Conservation (phyloP, 2,329 filamentous ascomycete genomes). For the Ophiostoma angusticollis region DNA sequence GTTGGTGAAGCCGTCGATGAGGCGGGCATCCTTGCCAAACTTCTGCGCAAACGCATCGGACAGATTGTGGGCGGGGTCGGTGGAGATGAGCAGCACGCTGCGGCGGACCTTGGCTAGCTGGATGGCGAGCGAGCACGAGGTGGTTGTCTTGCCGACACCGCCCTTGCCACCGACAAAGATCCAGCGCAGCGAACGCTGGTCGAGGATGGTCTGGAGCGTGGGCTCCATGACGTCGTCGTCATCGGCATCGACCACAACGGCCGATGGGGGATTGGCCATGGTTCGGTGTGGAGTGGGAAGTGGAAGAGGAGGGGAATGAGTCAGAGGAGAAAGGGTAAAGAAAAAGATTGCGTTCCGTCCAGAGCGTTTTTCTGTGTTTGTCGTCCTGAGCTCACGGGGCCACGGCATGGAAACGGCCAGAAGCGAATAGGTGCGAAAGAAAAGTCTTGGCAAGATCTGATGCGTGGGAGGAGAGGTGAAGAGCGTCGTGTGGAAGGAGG, state of each 20-base stretch:
- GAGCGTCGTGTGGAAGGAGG: too few species aligned
- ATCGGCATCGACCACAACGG: constrained; percentile 40
- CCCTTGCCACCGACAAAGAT: constrained; percentile 98
- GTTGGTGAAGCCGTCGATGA: constrained; percentile 85
- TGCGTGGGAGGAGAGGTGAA: too few species aligned
- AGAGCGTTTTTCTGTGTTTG: too few species aligned
- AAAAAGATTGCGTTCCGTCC: too few species aligned
- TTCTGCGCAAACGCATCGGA: constrained; percentile 97
- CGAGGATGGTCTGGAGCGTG: constrained; percentile 83
- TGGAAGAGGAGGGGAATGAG: not conserved
- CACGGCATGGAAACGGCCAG: too few species aligned
- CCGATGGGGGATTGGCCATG: too few species aligned
- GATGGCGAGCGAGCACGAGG: constrained; percentile 94
- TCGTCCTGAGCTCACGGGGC: too few species aligned
- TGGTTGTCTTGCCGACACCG: constrained; percentile 98
- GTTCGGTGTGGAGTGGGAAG: too few species aligned
- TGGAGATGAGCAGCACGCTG: constrained; percentile 94
- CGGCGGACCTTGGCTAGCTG: constrained; percentile 91
- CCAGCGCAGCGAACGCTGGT: constrained; percentile 92
- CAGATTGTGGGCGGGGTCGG: constrained; percentile 94
- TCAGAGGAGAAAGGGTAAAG: too few species aligned
- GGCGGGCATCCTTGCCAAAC: constrained; percentile 94
- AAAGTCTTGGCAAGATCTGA: too few species aligned
- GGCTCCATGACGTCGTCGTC: constrained; percentile 71
- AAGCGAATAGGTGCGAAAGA: too few species aligned